Evolutionary conservation across 176 grass and related monocot species (phyloP).

Genomic region (Oryza longistaminata): DNA sequence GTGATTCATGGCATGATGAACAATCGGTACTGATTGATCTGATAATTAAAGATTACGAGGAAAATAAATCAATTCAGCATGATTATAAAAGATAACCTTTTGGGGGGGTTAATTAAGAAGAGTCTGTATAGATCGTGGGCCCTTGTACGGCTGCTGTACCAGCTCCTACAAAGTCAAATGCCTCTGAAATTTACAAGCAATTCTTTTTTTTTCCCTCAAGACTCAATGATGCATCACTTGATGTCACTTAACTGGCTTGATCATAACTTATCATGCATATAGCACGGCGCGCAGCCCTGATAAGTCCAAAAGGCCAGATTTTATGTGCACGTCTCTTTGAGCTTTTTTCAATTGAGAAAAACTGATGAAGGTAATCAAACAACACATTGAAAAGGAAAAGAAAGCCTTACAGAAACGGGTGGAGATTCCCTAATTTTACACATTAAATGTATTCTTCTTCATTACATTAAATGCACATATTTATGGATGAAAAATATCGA

Average conservation of each 20-base stretch:
- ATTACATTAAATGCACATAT: background rate
- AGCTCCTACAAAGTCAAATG: background rate
- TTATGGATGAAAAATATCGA: background rate
- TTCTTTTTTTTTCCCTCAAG: background rate
- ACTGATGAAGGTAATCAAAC: background rate
- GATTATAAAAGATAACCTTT: background rate
- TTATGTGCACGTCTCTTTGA: background rate
- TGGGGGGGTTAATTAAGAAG: background rate
- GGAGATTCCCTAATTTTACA: background rate
- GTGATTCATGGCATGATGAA: background rate
- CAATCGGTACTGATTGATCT: too few relatives aligned
- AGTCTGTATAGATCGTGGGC: background rate
- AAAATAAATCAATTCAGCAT: background rate
- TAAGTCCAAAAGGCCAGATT: constrained; percentile 14
- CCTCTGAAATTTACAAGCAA: background rate
- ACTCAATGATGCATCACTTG: background rate
- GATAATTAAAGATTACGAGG: background rate
- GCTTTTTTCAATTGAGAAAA: background rate
- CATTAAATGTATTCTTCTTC: too few relatives aligned
- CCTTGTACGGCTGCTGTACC: background rate
- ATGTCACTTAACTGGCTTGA: too few relatives aligned
- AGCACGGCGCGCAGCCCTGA: background rate
- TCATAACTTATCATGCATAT: constrained; percentile 16
- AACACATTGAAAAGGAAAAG: background rate
- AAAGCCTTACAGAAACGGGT: background rate